Evolutionary conservation across 495 filamentous ascomycete species (phyloP), one percentile per base, ranked within the genome.

Genomic region (Xylaria intraflava): DNA sequence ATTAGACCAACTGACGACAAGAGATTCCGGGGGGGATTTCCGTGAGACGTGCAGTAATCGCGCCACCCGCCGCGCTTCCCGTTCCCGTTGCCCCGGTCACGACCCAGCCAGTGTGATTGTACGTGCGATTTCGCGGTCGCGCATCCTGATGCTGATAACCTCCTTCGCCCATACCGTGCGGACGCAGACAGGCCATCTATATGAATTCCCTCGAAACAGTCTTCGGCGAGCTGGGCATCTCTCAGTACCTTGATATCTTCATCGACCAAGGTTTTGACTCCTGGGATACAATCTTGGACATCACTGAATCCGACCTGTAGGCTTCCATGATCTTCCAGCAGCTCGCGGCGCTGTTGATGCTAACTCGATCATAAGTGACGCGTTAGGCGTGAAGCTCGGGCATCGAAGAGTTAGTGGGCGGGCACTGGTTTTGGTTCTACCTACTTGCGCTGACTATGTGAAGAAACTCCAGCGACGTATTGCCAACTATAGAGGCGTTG

Each of bases 301-400:
- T 90, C 42, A 88, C 84, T 40, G 87, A 90, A 67, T 83, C 85
- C 35, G 87, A 90, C 67, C 73, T 90, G 82, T 88, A 72, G 66
- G 84, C 66, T 40, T 26, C 17, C 20, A 22, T 40, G n/a, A 41
- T 0, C 41, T 11, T 29, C 26, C 19, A 24, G 17, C 17, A 39
- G 22, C 17, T 42, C 12, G 9, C 46, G 46, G 35, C 50, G 35
- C 4, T 36, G 14, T 14, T 26, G 27, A 39, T 46, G 45, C 52
- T 55, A 31, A 49, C 27, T 26, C 9, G 22, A n/a, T 14, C 33
- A 44, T 19, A 56, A 88, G 85, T 48, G 83, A 83, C 70, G 72
- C 75, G 36, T 69, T 90, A 44, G 78, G 79, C 35, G 86, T 90
- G 48, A 90, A 89, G 62, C 75, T 89, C 51, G 87, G 87, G 16